These are phyloP conservation scores for Leccinum angustisporum DNA, from an alignment of 1,284 basidiomycete species.

Conservation along the genomic window DNA sequence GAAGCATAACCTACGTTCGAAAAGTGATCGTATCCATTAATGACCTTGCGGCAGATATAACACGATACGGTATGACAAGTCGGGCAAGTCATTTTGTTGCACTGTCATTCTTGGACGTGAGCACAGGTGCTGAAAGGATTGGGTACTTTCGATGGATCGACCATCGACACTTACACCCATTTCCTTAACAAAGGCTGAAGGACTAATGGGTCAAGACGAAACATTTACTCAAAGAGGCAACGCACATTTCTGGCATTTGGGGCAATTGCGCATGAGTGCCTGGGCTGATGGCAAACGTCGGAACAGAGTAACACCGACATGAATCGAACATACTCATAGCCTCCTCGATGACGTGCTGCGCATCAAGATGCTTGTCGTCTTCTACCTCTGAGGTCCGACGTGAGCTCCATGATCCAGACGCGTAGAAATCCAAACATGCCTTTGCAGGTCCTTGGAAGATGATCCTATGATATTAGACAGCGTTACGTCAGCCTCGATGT, in stretches of 20 bases:
- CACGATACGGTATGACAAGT: constrained; percentile 71
- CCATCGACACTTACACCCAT: constrained; percentile 51
- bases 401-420: not conserved
- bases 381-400: constrained; percentile 53
- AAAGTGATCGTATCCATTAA: constrained; percentile 80
- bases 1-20: constrained; percentile 43
- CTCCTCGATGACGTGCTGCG: constrained; percentile 78
- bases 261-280: constrained; percentile 83
- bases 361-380: constrained; percentile 70
- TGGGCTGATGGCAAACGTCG: constrained; percentile 46
- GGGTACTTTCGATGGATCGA: not conserved
- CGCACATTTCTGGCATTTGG: constrained; percentile 71
- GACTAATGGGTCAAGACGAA: not conserved
- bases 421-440: constrained; percentile 40
- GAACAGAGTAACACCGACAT: not conserved
- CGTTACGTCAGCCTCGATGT: not conserved
- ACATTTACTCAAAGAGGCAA: constrained; percentile 1
- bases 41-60: constrained; percentile 72
- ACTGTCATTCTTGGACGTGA: constrained; percentile 42
- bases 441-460: constrained; percentile 85
- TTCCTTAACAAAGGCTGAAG: constrained; percentile 73
- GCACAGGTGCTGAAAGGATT: not conserved
- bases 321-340: constrained; percentile 71
- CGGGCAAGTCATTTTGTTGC: constrained; percentile 80
- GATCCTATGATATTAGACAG: constrained; percentile 50